Conservation (phyloP, 495 filamentous ascomycete genomes). For the Penicillium nucicola region DNA sequence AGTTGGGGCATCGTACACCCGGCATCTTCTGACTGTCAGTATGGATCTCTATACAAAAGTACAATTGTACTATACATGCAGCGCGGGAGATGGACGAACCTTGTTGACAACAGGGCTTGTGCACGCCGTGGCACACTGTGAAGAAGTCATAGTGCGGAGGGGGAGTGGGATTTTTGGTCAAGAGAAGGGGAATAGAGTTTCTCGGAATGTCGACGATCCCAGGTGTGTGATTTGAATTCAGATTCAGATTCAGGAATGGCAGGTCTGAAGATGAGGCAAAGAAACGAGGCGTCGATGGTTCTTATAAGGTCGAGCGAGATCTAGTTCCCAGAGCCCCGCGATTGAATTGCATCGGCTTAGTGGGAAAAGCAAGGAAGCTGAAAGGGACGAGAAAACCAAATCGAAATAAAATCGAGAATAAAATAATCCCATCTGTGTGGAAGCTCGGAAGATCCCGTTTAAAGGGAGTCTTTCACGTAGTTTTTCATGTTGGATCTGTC, state of each 20-base stretch:
- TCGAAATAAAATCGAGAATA: too few relatives aligned
- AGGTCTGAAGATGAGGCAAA: not conserved
- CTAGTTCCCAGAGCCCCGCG: slow-evolving; percentile 1
- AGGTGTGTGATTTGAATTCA: too few relatives aligned
- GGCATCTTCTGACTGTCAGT: slow-evolving; percentile 37
- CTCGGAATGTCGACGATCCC: not conserved
- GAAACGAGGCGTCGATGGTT: not conserved
- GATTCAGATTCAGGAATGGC: not conserved
- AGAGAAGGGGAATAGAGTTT: not conserved
- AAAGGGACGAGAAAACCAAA: not conserved
- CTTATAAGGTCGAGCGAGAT: slow-evolving; percentile 8
- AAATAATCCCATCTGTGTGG: not conserved
- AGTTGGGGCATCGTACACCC: slow-evolving; percentile 47
- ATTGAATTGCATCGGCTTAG: slow-evolving; percentile 1
- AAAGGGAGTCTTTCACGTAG: not conserved
- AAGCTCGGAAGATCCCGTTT: slow-evolving; percentile 14
- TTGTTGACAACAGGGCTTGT: slow-evolving; percentile 15
- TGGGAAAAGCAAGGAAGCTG: not conserved
- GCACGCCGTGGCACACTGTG: slow-evolving; percentile 10
- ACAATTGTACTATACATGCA: not conserved
- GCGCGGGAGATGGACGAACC: slow-evolving; percentile 11
- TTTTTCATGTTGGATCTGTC: too few relatives aligned
- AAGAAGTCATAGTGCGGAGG: slow-evolving; percentile 8
- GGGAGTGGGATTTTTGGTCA: not conserved
- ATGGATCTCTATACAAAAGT: not conserved